Percentiles rank a stretch among this genome's conserved stretches.
phyloP scores from a whole-genome alignment of 2,329 filamentous ascomycete species.

The Verticillium nonalfalfae region DNA sequence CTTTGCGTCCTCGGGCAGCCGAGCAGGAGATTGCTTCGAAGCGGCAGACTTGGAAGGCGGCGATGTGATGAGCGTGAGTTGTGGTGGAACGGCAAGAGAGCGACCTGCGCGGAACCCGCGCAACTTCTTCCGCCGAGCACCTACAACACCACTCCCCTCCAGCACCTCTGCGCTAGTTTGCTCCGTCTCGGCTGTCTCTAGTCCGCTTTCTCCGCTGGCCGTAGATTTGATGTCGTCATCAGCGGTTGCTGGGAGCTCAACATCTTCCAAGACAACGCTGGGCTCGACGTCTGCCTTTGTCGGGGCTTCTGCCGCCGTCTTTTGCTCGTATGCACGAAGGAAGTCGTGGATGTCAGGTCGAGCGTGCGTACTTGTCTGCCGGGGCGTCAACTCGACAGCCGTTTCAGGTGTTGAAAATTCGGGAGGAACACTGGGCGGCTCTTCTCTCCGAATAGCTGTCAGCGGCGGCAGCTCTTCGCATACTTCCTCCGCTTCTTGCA shows the following conservation, averaged over 20 bases:
- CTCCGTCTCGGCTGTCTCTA: not conserved
- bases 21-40: conserved; percentile 4
- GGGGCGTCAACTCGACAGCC: not conserved
- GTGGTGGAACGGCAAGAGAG: conserved; percentile 20
- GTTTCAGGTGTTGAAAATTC: not conserved
- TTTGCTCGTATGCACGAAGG: conserved; percentile 10
- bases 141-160: conserved; percentile 20
- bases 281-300: not conserved
- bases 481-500: not conserved
- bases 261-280: not conserved
- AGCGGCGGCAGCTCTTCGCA: not conserved
- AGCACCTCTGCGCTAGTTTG: conserved; percentile 16
- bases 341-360: conserved; percentile 3
- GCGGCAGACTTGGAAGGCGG: conserved; percentile 26
- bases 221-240: not conserved
- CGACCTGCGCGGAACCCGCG: conserved; percentile 20
- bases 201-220: not conserved
- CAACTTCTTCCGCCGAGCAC: conserved; percentile 22
- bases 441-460: not conserved
- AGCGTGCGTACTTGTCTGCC: not conserved
- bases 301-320: conserved; percentile 4
- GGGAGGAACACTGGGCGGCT: not conserved
- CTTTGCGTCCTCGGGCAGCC: conserved; percentile 12
- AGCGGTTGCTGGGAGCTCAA: not conserved
- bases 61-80: conserved; percentile 26